These are phyloP conservation scores for Lumnitzera racemosa DNA, from an alignment of 345 rosid species.

Conservation along the genomic window DNA sequence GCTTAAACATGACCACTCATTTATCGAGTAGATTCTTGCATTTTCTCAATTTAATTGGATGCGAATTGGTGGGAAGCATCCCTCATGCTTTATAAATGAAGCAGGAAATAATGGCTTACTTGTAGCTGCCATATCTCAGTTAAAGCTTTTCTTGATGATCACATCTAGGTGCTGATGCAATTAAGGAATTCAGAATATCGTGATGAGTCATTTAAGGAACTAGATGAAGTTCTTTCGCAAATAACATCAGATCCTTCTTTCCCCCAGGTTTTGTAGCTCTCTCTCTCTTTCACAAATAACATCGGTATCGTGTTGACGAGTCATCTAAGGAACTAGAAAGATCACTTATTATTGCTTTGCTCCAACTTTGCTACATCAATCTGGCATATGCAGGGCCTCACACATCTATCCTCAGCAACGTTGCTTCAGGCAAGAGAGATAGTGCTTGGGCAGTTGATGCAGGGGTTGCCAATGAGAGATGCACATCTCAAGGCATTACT, in stretches of 20 bases:
- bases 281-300: not conserved
- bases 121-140: not conserved
- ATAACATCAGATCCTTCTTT: slow-evolving; percentile 50
- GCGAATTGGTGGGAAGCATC: too few relatives aligned
- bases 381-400: slow-evolving; percentile 49
- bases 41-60: too few relatives aligned
- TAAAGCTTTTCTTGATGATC: not conserved
- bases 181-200: slow-evolving; percentile 33
- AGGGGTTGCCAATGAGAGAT: slow-evolving; percentile 51
- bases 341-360: not conserved
- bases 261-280: slow-evolving; percentile 51
- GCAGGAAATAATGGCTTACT: not conserved
- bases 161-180: slow-evolving; percentile 32
- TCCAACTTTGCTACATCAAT: not conserved
- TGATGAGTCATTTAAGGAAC: slow-evolving; percentile 45
- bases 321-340: not conserved
- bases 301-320: too few relatives aligned
- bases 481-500: slow-evolving; percentile 54
- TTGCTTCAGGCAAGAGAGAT: slow-evolving; percentile 40
- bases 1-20: too few relatives aligned
- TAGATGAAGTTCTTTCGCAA: slow-evolving; percentile 50
- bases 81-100: too few relatives aligned
- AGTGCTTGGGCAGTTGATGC: slow-evolving; percentile 37
- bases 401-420: slow-evolving; percentile 43
- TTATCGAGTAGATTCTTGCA: too few relatives aligned